Evolutionary conservation across 2,329 filamentous ascomycete species (phyloP).

Genomic region (Paecilomyces sp.): DNA sequence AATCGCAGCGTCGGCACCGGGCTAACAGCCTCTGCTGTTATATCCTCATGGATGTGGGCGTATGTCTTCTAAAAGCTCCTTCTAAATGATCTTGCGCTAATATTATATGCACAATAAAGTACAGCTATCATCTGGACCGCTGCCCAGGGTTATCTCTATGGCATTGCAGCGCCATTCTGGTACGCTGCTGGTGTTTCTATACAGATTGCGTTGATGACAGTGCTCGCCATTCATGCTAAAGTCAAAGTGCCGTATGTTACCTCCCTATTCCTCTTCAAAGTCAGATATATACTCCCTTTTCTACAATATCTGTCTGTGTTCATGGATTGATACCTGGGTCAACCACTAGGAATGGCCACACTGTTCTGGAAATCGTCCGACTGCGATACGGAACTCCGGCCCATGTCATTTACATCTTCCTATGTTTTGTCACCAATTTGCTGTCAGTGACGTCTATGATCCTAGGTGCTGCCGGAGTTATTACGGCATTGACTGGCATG

Average conservation of each 20-base stretch:
- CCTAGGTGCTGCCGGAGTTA: constrained; percentile 2
- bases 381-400: constrained; percentile 3
- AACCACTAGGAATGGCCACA: constrained; percentile 3
- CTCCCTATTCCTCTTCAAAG: background rate
- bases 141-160: constrained; percentile 5
- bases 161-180: constrained; percentile 4
- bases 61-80: background rate
- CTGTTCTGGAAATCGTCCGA: constrained; percentile 4
- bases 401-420: constrained; percentile 5
- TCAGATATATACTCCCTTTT: background rate
- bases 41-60: constrained; percentile 18
- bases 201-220: constrained; percentile 5
- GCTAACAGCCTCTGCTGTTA: constrained; percentile 15
- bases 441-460: constrained; percentile 5
- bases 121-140: constrained; percentile 6
- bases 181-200: constrained; percentile 4
- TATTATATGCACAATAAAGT: background rate
- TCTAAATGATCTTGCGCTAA: background rate
- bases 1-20: constrained; percentile 16
- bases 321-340: background rate
- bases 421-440: constrained; percentile 5
- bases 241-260: constrained; percentile 4
- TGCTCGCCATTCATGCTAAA: constrained; percentile 7
- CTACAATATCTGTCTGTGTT: background rate
- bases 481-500: constrained; percentile 4